Evolutionary conservation across 495 filamentous ascomycete genomes (phyloP).

Genomic region (Xylaria acuta): DNA sequence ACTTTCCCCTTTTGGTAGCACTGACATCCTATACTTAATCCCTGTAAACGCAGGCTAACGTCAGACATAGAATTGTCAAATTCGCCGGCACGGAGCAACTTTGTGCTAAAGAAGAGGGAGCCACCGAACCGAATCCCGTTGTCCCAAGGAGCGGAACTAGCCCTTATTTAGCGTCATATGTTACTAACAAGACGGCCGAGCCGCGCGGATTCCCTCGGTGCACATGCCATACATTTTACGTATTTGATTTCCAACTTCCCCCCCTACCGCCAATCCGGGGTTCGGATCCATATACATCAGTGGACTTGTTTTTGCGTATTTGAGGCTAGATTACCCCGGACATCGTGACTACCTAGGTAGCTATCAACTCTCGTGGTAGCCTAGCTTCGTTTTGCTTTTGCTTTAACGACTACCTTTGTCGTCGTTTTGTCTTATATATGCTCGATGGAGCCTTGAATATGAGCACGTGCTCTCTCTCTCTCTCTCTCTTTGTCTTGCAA

Average conservation of each 20-base stretch:
- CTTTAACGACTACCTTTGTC: not conserved
- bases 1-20: constrained; percentile 4
- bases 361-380: not conserved
- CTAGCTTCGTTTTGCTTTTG: not conserved
- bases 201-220: constrained; percentile 18
- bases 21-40: not conserved
- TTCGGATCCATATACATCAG: constrained; percentile 5
- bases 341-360: constrained; percentile 3
- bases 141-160: not conserved
- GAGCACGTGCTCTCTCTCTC: not conserved
- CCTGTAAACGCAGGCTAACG: constrained; percentile 1
- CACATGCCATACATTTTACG: constrained; percentile 15
- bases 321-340: constrained; percentile 6
- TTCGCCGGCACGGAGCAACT: not conserved
- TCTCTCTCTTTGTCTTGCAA: not conserved
- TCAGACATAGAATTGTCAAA: not conserved
- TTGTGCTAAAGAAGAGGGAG: not conserved
- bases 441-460: constrained; percentile 1
- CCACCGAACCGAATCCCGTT: constrained; percentile 10
- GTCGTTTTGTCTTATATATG: not conserved
- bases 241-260: not conserved
- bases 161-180: constrained; percentile 6
- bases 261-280: not conserved
- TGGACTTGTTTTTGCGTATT: not conserved
- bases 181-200: not conserved